Base-by-base conservation (phyloP, 2,329 filamentous ascomycete genomes). In the Penicillium sp. region DNA sequence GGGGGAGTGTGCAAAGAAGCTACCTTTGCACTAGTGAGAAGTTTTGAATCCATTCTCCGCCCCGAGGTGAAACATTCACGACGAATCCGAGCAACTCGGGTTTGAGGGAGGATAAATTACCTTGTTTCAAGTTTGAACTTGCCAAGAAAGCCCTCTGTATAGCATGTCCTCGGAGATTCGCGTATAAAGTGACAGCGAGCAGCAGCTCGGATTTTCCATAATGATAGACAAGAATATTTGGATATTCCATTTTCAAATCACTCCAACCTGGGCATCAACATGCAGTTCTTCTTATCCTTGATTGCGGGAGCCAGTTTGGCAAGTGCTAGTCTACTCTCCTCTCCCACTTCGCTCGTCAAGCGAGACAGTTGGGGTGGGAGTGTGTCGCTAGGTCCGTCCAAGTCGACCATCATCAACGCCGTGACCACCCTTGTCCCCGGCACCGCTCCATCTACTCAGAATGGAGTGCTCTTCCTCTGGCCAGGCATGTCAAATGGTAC, bases 401-500 rank as follows among this genome's bases (percentile, higher is more conserved):
- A 68, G 40, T 75, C 73, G 5, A 70, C 68, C 39, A 77, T 77
- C 51, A 58, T 72, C 59, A 68, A 72, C 29, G 70, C 75, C 4
- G 70, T 74, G 13, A 77, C 76, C 7, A 76, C 70, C 5, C 54
- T 77, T n/a, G 71, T 75, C 31, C 75, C 75, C 1, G 75, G 75
- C 19, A 55, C 61, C 1, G 72, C 75, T 0, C 76, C 75, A 6
- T 39, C 67, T 0, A 69, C 67, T 0, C 75, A 77, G 46, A 71
- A 67, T 24, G 75, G 75, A 3, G 64, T 65, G 28, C 67, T 78
- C 0, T 77, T 75, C 62, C 67, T 78, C 31, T 78, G 74, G 74
- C 77, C 75, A 6, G 76, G 76, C 5, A 78, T 78, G 72, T 75
- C 71, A 48, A 79, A 77, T 56, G 75, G 76, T 34, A 79, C 76